A percentile compares a stretch with the other conserved stretches of the same genome.
Evolutionary conservation across 495 filamentous ascomycete genomes (phyloP).

Genomic region (Neohortaea acidophila): DNA sequence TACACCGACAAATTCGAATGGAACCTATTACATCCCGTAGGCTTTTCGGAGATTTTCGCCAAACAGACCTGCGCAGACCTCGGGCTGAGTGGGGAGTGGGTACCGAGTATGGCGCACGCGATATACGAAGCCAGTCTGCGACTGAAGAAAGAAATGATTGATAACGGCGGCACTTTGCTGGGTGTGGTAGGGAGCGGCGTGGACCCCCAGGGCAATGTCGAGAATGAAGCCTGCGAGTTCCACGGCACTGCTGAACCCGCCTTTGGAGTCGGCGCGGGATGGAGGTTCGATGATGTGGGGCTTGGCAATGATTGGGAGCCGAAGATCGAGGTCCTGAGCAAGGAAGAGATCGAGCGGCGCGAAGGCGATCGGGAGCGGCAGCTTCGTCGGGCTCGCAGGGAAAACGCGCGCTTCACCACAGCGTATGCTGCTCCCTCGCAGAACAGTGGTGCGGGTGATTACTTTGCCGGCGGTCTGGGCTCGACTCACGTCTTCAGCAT

Average conservation of each 20-base stretch:
- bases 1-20: constrained; percentile 98
- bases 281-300: constrained; percentile 85
- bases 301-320: constrained; percentile 89
- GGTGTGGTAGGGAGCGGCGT: constrained; percentile 27
- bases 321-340: constrained; percentile 72
- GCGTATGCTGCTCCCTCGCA: constrained; percentile 56
- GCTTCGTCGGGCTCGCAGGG: constrained; percentile 67
- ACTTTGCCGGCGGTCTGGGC: constrained; percentile 21
- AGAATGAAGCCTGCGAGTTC: constrained; percentile 67
- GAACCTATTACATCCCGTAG: constrained; percentile 83
- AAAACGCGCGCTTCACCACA: constrained; percentile 83
- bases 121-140: constrained; percentile 92
- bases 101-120: constrained; percentile 82
- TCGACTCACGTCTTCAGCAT: constrained; percentile 11
- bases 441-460: constrained; percentile 19
- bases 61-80: constrained; percentile 83
- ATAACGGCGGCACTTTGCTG: constrained; percentile 63
- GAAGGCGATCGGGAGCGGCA: constrained; percentile 90
- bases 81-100: constrained; percentile 81
- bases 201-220: constrained; percentile 60
- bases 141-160: constrained; percentile 90
- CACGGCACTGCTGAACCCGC: constrained; percentile 16
- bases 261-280: constrained; percentile 56
- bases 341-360: constrained; percentile 95
- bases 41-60: constrained; percentile 84